Conservation (phyloP, 352 stramenopile species). For the Phytophthora tubulina region DNA sequence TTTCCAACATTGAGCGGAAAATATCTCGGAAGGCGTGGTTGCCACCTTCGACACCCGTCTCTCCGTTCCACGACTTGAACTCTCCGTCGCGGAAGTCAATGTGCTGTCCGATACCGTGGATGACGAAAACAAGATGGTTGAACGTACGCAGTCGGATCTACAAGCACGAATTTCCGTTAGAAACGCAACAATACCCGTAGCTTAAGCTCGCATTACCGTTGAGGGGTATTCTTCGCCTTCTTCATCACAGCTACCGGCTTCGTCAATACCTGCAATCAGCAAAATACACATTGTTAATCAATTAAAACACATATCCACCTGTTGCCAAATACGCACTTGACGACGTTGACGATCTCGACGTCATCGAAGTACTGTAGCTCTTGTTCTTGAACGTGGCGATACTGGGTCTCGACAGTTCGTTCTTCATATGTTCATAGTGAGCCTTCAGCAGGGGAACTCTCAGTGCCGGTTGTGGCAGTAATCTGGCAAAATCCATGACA, state of each 20-base stretch:
- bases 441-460: slow-evolving; percentile 76
- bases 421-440: slow-evolving; percentile 68
- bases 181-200: neutral
- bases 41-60: slow-evolving; percentile 74
- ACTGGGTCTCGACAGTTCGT: slow-evolving; percentile 37
- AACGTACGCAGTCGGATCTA: slow-evolving; percentile 78
- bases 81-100: slow-evolving; percentile 89
- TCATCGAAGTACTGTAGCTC: slow-evolving; percentile 66
- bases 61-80: slow-evolving; percentile 82
- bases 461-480: slow-evolving; percentile 68
- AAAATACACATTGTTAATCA: neutral
- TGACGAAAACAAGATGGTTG: slow-evolving; percentile 90
- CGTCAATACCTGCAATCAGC: slow-evolving; percentile 33
- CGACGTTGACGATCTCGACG: slow-evolving; percentile 42
- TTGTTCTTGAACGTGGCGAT: slow-evolving; percentile 61
- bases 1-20: slow-evolving; percentile 80
- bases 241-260: slow-evolving; percentile 64
- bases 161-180: slow-evolving; percentile 1
- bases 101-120: slow-evolving; percentile 88
- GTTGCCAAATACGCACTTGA: slow-evolving; percentile 36
- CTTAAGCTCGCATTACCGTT: slow-evolving; percentile 49
- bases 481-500: slow-evolving; percentile 81
- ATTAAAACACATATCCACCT: neutral
- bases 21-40: slow-evolving; percentile 86
- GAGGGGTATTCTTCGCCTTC: slow-evolving; percentile 76